These are phyloP conservation scores for Heliamphora pulchella DNA, from an alignment of 179 eudicot genomes.

Conservation along the genomic window DNA sequence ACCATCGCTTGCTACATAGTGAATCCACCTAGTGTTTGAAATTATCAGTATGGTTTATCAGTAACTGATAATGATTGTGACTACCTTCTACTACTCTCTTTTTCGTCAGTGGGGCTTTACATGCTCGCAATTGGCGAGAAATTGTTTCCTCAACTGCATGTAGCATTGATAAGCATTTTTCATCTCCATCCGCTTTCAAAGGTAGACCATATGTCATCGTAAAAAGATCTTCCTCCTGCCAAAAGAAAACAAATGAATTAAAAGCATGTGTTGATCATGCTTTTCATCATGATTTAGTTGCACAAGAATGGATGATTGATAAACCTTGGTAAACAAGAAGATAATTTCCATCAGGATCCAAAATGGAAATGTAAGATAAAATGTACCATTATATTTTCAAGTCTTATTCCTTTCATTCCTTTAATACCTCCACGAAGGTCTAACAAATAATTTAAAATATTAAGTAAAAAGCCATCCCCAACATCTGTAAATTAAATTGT, in stretches of 20 bases:
- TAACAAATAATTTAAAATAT: not conserved
- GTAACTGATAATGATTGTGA: not conserved
- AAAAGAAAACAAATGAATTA: slow-evolving; percentile 14
- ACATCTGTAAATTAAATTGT: not conserved
- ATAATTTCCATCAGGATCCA: not conserved
- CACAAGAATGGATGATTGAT: slow-evolving; percentile 6
- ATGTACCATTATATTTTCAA: not conserved
- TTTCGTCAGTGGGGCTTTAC: slow-evolving; percentile 64
- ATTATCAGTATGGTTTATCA: not conserved
- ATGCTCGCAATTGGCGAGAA: slow-evolving; percentile 83
- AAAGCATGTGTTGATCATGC: slow-evolving; percentile 12
- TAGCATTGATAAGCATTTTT: slow-evolving; percentile 63
- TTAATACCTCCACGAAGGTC: not conserved
- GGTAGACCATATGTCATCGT: slow-evolving; percentile 87
- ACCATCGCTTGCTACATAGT: not conserved
- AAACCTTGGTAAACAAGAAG: slow-evolving; percentile 7
- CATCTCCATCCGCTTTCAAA: slow-evolving; percentile 82
- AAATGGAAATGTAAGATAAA: not conserved
- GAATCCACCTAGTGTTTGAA: not conserved
- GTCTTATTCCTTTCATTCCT: not conserved
- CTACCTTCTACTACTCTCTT: slow-evolving; percentile 74
- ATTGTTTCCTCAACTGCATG: slow-evolving; percentile 92
- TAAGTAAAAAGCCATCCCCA: not conserved
- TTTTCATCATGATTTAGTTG: not conserved
- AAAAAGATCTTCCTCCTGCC: slow-evolving; percentile 89